These are phyloP conservation scores for Cryptococcus sp. DNA, from an alignment of 1,284 basidiomycete genomes.

Conservation along the genomic window DNA sequence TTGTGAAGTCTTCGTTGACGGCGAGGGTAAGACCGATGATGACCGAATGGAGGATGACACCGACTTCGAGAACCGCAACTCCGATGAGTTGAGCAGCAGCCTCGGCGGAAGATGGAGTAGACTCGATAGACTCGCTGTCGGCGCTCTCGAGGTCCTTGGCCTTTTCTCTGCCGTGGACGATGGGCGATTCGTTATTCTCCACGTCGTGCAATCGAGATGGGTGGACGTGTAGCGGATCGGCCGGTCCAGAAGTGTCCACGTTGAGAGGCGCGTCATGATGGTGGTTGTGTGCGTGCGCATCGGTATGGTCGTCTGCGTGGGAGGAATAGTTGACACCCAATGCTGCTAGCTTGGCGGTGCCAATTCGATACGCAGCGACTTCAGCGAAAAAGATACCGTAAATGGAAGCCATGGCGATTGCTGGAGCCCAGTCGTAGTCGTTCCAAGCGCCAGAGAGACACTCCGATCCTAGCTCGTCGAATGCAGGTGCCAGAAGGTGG, in stretches of 20 bases:
- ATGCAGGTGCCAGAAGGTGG: conserved; percentile 71
- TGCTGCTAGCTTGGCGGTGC: conserved; percentile 38
- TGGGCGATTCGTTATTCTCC: conserved; percentile 3
- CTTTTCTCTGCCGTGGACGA: conserved; percentile 2
- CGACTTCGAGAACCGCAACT: conserved; percentile 58
- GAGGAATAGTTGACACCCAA: conserved; percentile 39
- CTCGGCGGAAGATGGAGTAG: conserved; percentile 24
- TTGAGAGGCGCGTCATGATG: conserved; percentile 53
- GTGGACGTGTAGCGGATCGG: conserved; percentile 26
- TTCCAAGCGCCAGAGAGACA: conserved; percentile 71
- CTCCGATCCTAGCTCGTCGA: conserved; percentile 62
- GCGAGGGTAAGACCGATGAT: conserved; percentile 92
- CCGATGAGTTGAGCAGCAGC: conserved; percentile 68
- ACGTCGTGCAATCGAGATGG: conserved; percentile 9
- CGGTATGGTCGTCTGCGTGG: conserved; percentile 53
- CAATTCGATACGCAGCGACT: conserved; percentile 67
- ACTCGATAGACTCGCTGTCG: conserved; percentile 16
- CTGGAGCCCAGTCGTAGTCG: conserved; percentile 72
- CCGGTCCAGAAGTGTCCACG: conserved; percentile 27
- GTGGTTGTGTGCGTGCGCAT: conserved; percentile 60
- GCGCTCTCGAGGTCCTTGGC: conserved; percentile 1
- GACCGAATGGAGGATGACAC: conserved; percentile 75
- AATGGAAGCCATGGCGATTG: conserved; percentile 70
- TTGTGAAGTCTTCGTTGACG: conserved; percentile 70
- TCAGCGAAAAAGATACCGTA: conserved; percentile 81